Conservation (phyloP, 2,329 filamentous ascomycete species). For the Pleoardoris graminearum region DNA sequence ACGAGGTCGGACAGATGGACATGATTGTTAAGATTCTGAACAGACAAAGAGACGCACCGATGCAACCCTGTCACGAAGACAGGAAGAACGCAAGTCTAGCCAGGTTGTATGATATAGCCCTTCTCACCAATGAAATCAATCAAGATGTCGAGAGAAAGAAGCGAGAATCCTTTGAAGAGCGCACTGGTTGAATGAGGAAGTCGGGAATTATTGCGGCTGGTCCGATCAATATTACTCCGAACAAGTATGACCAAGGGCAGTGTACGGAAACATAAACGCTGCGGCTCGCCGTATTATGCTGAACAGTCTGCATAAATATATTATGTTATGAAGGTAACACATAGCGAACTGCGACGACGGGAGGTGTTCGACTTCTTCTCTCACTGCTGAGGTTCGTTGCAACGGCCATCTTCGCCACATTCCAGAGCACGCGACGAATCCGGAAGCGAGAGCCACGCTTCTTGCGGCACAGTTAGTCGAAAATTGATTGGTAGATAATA, state of each 20-base stretch:
- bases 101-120: not conserved
- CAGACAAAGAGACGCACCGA: not conserved
- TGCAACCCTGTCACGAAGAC: not conserved
- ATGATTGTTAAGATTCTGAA: slow-evolving; percentile 24
- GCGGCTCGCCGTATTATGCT: no score
- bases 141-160: not conserved
- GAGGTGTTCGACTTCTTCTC: no score
- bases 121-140: not conserved
- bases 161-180: not conserved
- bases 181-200: no score
- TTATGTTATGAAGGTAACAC: no score
- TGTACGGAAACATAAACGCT: no score
- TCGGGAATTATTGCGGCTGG: no score
- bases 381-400: not conserved
- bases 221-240: no score
- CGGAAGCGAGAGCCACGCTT: slow-evolving; percentile 17
- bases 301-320: no score
- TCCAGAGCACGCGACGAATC: slow-evolving; percentile 23
- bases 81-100: not conserved
- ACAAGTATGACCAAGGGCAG: no score
- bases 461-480: no score
- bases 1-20: slow-evolving; percentile 21
- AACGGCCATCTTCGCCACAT: slow-evolving; percentile 24
- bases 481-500: no score
- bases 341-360: no score